Evolutionary conservation across 345 rosid genomes (phyloP), one percentile per base, ranked within the genome.

Genomic region (Eucalyptus brandiana): DNA sequence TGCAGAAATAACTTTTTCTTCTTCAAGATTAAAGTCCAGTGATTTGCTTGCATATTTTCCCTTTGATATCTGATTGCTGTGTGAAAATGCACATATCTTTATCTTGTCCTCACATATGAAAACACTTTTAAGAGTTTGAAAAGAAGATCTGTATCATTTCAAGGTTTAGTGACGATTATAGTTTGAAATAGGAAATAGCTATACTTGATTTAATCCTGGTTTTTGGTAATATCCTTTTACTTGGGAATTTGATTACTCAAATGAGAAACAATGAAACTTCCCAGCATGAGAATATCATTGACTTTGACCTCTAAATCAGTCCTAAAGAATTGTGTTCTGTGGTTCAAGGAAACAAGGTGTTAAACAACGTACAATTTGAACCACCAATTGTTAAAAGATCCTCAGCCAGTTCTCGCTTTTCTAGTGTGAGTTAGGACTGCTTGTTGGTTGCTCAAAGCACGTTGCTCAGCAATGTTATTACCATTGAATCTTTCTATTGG

Each of bases 1-100:
- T 90, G 94, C 96, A 87, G 96, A 98, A 91, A 98, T 98, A 98
- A 94, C 98, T 96, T 94, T 93, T 90, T 53, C 65, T 37, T 88
- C 56, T 88, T 89, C 91, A 91, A 72, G 72, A 48, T 45, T 48
- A 30, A 86, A 4, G 44, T 34, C 30, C 37, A 13, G 62, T 26
- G 60, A 48, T 37, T 48, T 89, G 54, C 90, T n/a, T 56, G 24
- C 53, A 69, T n/a, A 60, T 44, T 30, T 62, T 62, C 37, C 32
- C 14, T 58, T 87, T 53, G 21, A 42, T 49, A 37, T 65, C 4
- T 11, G 24, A 54, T 11, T 1, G 11, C 40, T 0, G 4, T 17
- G 7, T 87, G 10, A 28, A 37, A 45, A 45, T 86, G 40, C 26
- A 17, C 42, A 32, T 48, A 9, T 86, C 58, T 86, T 49, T 86